Conservation (phyloP, 495 filamentous ascomycete genomes). For the Trichoderma reesei region DNA sequence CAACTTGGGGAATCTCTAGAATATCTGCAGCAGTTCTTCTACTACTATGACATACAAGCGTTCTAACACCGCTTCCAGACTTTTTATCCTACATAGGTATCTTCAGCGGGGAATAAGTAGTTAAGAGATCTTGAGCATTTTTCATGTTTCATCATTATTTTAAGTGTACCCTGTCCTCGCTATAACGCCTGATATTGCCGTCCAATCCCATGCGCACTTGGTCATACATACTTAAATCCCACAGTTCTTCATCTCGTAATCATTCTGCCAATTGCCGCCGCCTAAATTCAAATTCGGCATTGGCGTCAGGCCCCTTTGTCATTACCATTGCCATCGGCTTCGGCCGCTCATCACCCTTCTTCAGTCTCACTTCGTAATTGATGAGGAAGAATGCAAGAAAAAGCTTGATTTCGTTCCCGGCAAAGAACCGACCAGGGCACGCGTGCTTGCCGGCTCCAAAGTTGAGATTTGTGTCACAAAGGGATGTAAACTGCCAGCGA, state of each 20-base stretch:
- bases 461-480: slow-evolving; percentile 32
- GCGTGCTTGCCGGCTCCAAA: slow-evolving; percentile 46
- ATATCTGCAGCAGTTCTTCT: no score
- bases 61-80: no score
- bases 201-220: no score
- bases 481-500: slow-evolving; percentile 33
- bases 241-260: neutral
- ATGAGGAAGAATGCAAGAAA: slow-evolving; percentile 32
- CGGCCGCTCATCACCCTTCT: slow-evolving; percentile 30
- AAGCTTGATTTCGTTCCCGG: slow-evolving; percentile 40
- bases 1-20: no score
- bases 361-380: slow-evolving; percentile 37
- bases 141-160: no score
- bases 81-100: no score
- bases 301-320: slow-evolving; percentile 23
- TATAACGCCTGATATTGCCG: no score
- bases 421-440: slow-evolving; percentile 48
- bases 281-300: slow-evolving; percentile 24
- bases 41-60: no score
- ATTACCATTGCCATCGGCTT: slow-evolving; percentile 27
- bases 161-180: no score
- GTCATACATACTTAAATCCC: no score
- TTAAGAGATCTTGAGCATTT: no score
- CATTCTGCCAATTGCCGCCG: slow-evolving; percentile 13
- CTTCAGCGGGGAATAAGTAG: no score